phyloP scores from a whole-genome alignment of 148 eudicot genomes.

The Vaccinium corymbosum region DNA sequence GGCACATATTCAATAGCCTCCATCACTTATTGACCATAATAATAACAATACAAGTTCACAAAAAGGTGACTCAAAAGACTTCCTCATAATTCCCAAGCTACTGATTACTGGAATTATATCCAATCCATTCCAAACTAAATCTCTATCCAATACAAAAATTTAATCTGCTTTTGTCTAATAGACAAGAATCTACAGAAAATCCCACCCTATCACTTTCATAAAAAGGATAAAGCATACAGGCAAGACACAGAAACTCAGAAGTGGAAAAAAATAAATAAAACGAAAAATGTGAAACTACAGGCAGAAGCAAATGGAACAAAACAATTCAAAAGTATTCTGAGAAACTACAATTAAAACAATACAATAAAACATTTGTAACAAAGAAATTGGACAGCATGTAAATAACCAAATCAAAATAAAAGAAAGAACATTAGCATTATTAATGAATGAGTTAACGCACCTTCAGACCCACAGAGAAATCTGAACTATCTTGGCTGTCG shows the following conservation, averaged over 20 bases:
- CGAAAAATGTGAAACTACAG: neutral
- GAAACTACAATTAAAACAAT: neutral
- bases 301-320: constrained; percentile 9
- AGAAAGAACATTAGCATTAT: neutral
- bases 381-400: neutral
- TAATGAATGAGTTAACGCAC: constrained; percentile 24
- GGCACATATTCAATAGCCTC: neutral
- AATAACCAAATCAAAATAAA: neutral
- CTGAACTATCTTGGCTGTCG: constrained; percentile 61
- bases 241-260: neutral
- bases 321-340: neutral
- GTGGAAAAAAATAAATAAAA: neutral
- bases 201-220: neutral
- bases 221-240: neutral
- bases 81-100: constrained; percentile 1
- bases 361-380: neutral
- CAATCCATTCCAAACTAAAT: neutral
- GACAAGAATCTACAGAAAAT: neutral
- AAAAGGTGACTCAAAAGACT: neutral
- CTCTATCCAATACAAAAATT: neutral
- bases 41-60: neutral
- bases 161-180: neutral
- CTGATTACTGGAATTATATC: neutral
- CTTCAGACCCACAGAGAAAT: constrained; percentile 78
- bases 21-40: neutral